Evolutionary conservation across 352 stramenopile genomes (phyloP).

Genomic region (Plasmopara halstedii): DNA sequence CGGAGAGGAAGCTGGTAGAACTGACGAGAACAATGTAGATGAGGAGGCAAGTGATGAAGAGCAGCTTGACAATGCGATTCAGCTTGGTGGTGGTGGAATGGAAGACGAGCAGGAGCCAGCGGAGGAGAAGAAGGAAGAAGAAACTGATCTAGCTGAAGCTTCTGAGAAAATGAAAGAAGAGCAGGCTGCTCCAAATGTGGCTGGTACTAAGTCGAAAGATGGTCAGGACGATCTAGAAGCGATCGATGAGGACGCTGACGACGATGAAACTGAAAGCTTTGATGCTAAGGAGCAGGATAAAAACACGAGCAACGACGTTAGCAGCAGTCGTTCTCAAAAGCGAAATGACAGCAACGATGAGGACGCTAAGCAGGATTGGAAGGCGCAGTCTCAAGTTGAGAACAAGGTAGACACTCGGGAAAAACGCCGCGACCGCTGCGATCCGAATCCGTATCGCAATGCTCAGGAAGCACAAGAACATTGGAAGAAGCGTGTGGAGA

Average conservation of each 20-base stretch:
- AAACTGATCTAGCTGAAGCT: constrained; percentile 49
- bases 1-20: constrained; percentile 27
- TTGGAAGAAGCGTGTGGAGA: constrained; percentile 95
- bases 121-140: constrained; percentile 52
- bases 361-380: constrained; percentile 53
- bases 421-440: constrained; percentile 70
- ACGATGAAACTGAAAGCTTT: constrained; percentile 39
- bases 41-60: constrained; percentile 69
- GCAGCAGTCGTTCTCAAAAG: constrained; percentile 45
- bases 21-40: constrained; percentile 42
- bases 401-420: constrained; percentile 40
- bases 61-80: constrained; percentile 51
- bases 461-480: constrained; percentile 94
- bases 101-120: constrained; percentile 68
- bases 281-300: constrained; percentile 41
- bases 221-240: constrained; percentile 68
- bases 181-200: constrained; percentile 47
- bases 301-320: constrained; percentile 47
- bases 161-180: constrained; percentile 36
- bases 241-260: constrained; percentile 35
- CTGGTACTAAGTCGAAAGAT: constrained; percentile 78
- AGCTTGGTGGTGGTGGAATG: constrained; percentile 60
- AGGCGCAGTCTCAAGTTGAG: constrained; percentile 38
- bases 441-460: constrained; percentile 94
- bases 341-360: constrained; percentile 44